These are phyloP conservation scores for Scheffersomyces insectosa DNA, from an alignment of 1,139 yeast species.

Conservation along the genomic window DNA sequence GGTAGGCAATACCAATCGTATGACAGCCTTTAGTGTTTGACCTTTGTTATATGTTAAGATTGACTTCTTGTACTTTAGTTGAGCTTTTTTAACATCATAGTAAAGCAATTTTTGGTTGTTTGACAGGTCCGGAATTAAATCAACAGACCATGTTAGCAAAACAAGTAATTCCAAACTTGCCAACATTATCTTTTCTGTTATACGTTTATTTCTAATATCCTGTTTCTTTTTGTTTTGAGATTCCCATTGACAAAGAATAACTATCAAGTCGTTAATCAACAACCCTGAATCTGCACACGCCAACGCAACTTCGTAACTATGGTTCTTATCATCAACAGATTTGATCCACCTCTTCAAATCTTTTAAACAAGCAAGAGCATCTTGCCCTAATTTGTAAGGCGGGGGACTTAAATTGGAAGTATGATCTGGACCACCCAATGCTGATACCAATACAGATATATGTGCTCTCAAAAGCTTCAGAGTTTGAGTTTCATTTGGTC, in stretches of 20 bases:
- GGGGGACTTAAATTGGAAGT: conserved; percentile 39
- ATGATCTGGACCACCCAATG: conserved; percentile 80
- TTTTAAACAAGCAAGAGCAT: conserved; percentile 84
- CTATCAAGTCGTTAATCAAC: conserved; percentile 69
- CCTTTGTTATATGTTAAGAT: conserved; percentile 62
- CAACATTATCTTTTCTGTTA: conserved; percentile 63
- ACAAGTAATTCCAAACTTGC: conserved; percentile 79
- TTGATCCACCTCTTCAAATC: conserved; percentile 88
- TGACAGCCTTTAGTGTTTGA: conserved; percentile 63
- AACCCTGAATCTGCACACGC: conserved; percentile 85
- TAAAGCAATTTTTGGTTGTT: conserved; percentile 58
- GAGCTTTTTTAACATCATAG: conserved; percentile 65
- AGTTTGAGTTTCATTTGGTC: conserved; percentile 39
- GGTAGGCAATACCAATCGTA: conserved; percentile 69
- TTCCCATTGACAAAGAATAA: conserved; percentile 80
- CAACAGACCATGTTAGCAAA: conserved; percentile 83
- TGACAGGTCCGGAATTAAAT: conserved; percentile 44
- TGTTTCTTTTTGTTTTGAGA: conserved; percentile 24
- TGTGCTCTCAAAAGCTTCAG: conserved; percentile 61
- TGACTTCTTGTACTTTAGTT: conserved; percentile 68
- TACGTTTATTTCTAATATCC: conserved; percentile 28
- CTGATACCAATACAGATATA: conserved; percentile 70
- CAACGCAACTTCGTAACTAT: conserved; percentile 76
- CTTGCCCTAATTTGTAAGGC: conserved; percentile 83
- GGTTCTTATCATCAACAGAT: conserved; percentile 73